Base-by-base conservation (phyloP, 805 yeast genomes). In the Candida xyloterini region DNA sequence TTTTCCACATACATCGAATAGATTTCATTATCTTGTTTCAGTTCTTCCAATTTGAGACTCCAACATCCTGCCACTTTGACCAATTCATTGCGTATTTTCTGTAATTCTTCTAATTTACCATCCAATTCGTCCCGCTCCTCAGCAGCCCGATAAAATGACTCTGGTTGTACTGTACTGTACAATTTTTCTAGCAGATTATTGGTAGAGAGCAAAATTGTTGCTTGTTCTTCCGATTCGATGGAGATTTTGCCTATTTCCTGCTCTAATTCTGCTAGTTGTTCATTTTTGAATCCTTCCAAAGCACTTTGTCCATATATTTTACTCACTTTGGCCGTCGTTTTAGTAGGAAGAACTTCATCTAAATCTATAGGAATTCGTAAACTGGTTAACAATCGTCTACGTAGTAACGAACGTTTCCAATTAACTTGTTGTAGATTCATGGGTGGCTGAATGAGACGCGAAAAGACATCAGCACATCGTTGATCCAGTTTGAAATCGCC, bases 1-100 rank as follows among this genome's bases (percentile, higher is more conserved):
- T 87, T 89, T 56, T 88, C 95, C 29, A 93, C 89, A 50, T 93
- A 95, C 2, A 82, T 73, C 51, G 91, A 95, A 56, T 82, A 89
- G 11, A 90, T 77, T 24, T 74, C 75, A 52, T 85, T 84, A 58
- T 89, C 95, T 30, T 70, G 73, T 41, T 66, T 66, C 14, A 81
- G 62, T 7, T 71, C 78, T 25, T 59, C 57, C 33, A 73, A 66
- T 43, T 73, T 67, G 44, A 72, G 60, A 34, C 68, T 68, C 84
- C 90, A 81, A 9, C 74, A 65, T 14, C 57, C 43, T 1, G 53
- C 42, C 4, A 60, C 25, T 16, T 40, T 35, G 10, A 67, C 57
- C 10, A 75, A 54, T 24, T 69, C 53, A 8, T 45, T 55, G 37
- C 70, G 68, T 3, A 77, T 63, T 3, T 49, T 54, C 16, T 50